Evolutionary conservation across 2,329 filamentous ascomycete species (phyloP).

Genomic region (Trichothecium roseum): DNA sequence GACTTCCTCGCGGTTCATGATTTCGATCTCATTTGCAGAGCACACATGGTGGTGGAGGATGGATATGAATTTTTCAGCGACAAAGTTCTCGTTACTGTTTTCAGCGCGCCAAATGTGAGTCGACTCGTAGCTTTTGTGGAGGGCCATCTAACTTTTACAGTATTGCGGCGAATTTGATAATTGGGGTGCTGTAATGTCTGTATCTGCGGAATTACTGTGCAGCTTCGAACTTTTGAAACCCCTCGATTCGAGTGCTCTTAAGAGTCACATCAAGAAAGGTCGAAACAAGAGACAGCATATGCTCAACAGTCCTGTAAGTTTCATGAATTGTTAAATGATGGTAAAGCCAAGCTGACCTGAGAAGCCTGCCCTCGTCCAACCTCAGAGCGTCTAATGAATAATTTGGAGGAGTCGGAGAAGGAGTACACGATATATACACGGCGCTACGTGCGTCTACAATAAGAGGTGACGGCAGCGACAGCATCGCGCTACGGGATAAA

Average conservation of each 20-base stretch:
- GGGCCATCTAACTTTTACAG: constrained; percentile 33
- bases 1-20: constrained; percentile 92
- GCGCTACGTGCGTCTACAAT: neutral
- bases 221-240: constrained; percentile 97
- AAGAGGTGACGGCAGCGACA: neutral
- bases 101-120: constrained; percentile 92
- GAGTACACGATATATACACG: neutral
- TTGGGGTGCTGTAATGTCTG: constrained; percentile 98
- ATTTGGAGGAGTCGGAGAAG: neutral
- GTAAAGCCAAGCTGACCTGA: constrained; percentile 5
- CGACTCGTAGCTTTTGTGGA: neutral
- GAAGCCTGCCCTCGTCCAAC: constrained; percentile 44
- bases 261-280: constrained; percentile 98
- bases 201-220: constrained; percentile 84
- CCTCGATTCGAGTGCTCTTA: constrained; percentile 87
- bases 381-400: constrained; percentile 32
- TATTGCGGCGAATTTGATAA: constrained; percentile 99
- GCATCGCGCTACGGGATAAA: neutral
- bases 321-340: neutral
- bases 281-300: constrained; percentile 90
- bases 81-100: constrained; percentile 88
- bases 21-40: constrained; percentile 92
- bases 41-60: constrained; percentile 98
- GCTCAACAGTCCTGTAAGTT: constrained; percentile 87
- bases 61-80: constrained; percentile 99